phyloP scores from a whole-genome alignment of 495 filamentous ascomycete species.

The Tuber microsphaerosporum region DNA sequence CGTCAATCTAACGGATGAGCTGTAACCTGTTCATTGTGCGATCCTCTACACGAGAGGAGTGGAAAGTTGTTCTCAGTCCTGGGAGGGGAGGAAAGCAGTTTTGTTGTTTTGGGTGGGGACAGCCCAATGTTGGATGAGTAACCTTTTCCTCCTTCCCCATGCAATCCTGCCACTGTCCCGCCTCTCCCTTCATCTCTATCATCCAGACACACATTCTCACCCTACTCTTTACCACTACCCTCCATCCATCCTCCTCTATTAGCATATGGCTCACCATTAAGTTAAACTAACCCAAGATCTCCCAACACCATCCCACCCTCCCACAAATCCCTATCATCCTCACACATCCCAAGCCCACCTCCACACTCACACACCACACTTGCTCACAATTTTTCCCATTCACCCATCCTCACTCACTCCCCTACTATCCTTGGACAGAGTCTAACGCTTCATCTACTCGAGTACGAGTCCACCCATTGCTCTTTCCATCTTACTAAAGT shows the following conservation, averaged over 20 bases:
- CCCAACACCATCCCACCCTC: neutral
- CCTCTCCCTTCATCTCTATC: slow-evolving; percentile 11
- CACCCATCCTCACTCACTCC: neutral
- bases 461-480: neutral
- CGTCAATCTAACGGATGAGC: slow-evolving; percentile 31
- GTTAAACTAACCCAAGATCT: neutral
- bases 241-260: neutral
- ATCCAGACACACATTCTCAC: slow-evolving; percentile 11
- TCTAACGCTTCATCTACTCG: neutral
- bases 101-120: slow-evolving; percentile 24
- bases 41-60: slow-evolving; percentile 19
- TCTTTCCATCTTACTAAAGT: neutral
- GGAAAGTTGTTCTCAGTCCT: slow-evolving; percentile 14
- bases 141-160: slow-evolving; percentile 10
- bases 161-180: neutral
- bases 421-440: neutral
- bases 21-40: slow-evolving; percentile 34
- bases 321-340: neutral
- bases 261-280: neutral
- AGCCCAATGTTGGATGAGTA: slow-evolving; percentile 25
- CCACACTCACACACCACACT: neutral
- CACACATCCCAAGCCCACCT: neutral
- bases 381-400: neutral
- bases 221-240: neutral
- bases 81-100: slow-evolving; percentile 23